phyloP scores from a whole-genome alignment of 2,329 filamentous ascomycete genomes.

The Nemania sp. region DNA sequence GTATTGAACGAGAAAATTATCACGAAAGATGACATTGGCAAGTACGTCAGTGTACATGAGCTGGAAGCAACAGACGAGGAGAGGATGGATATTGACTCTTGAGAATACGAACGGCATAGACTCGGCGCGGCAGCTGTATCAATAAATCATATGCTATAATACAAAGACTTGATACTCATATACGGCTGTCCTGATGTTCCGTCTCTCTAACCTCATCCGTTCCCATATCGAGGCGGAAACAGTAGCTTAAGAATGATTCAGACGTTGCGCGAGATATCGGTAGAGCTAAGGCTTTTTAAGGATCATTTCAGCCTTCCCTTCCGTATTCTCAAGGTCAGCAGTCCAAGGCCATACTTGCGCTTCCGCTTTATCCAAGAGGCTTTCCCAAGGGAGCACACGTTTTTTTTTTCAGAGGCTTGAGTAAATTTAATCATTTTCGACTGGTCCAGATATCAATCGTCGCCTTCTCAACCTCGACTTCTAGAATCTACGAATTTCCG shows the following conservation, averaged over 20 bases:
- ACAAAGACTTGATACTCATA: constrained; percentile 17
- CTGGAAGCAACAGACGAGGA: constrained; percentile 69
- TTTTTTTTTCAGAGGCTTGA: too few species aligned
- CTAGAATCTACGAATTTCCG: too few species aligned
- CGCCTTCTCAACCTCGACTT: too few species aligned
- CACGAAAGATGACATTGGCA: constrained; percentile 88
- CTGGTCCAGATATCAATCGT: too few species aligned
- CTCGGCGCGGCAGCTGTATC: constrained; percentile 23
- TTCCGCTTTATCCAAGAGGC: too few species aligned
- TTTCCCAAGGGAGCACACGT: too few species aligned
- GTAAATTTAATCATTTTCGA: too few species aligned
- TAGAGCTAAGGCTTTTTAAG: too few species aligned
- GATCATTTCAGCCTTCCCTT: too few species aligned
- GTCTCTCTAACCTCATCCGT: background rate
- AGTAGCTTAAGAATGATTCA: background rate
- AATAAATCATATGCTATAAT: constrained; percentile 29
- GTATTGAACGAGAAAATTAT: constrained; percentile 96
- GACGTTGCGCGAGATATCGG: too few species aligned
- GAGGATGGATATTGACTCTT: constrained; percentile 71
- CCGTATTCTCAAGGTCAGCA: too few species aligned
- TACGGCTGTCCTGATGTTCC: background rate
- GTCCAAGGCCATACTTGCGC: too few species aligned
- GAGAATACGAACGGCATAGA: constrained; percentile 33
- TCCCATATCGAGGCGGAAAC: background rate
- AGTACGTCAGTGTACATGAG: constrained; percentile 92